Evolutionary conservation across 2,329 filamentous ascomycete species (phyloP).

Genomic region (Pseudonectria foliicola): DNA sequence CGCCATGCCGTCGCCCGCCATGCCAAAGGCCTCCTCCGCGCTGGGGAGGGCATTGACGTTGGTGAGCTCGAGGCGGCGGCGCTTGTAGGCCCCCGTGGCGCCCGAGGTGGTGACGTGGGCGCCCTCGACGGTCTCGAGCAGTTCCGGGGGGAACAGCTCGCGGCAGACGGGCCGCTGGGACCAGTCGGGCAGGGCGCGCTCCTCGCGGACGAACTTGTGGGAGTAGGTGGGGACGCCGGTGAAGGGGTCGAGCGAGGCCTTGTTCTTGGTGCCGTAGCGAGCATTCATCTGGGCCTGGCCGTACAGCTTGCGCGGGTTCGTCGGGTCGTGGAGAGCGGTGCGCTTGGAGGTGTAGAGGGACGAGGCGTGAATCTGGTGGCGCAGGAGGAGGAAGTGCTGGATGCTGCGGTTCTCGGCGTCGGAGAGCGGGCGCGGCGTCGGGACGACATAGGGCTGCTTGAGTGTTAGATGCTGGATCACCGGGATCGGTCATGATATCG

Average conservation of each 20-base stretch:
- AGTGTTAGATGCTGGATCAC: conserved; percentile 2
- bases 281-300: conserved; percentile 53
- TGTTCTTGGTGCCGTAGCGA: conserved; percentile 47
- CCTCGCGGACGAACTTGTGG: conserved; percentile 44
- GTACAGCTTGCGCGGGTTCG: conserved; percentile 37
- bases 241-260: conserved; percentile 51
- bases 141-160: conserved; percentile 49
- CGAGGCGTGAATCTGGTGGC: conserved; percentile 48
- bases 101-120: conserved; percentile 20
- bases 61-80: conserved; percentile 36
- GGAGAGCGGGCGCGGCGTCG: conserved; percentile 36
- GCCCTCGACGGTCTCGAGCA: conserved; percentile 48
- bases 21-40: conserved; percentile 44
- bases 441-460: conserved; percentile 42
- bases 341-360: conserved; percentile 52
- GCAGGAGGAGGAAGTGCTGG: conserved; percentile 47
- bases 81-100: conserved; percentile 34
- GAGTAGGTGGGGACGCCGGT: conserved; percentile 52
- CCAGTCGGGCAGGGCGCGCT: conserved; percentile 49
- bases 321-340: conserved; percentile 32
- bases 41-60: conserved; percentile 41
- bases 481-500: no score
- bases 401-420: conserved; percentile 40
- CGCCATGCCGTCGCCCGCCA: conserved; percentile 22
- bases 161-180: conserved; percentile 41